phyloP scores from a whole-genome alignment of 1,284 basidiomycete genomes.

The Cystobasidium slooffiae region DNA sequence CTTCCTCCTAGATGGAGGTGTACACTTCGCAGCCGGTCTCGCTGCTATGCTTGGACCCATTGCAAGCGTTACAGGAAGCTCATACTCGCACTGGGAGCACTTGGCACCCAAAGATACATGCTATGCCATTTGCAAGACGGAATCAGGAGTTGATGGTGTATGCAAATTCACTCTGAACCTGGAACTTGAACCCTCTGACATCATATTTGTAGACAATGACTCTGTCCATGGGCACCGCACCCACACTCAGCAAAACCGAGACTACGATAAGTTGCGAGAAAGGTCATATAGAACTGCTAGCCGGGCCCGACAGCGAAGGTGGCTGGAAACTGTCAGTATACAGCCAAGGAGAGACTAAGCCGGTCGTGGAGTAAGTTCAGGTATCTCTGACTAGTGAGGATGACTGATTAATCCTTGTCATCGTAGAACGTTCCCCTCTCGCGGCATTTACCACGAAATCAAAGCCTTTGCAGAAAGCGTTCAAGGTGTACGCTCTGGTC shows the following conservation, averaged over 20 bases:
- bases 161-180: background rate
- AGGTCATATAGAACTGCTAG: background rate
- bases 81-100: constrained; percentile 43
- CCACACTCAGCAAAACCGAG: constrained; percentile 39
- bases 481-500: background rate
- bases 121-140: constrained; percentile 29
- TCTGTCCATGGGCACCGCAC: constrained; percentile 44
- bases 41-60: constrained; percentile 47
- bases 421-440: constrained; percentile 1
- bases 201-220: constrained; percentile 29
- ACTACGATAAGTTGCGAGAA: constrained; percentile 34
- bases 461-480: constrained; percentile 2
- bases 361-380: constrained; percentile 4
- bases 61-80: constrained; percentile 28
- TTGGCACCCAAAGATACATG: constrained; percentile 50
- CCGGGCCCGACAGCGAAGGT: background rate
- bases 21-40: constrained; percentile 50
- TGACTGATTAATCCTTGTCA: background rate
- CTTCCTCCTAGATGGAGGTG: constrained; percentile 52
- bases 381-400: background rate
- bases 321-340: constrained; percentile 2
- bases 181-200: background rate
- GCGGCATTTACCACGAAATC: constrained; percentile 6
- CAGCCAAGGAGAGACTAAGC: background rate
- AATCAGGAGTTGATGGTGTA: constrained; percentile 39